phyloP scores from a whole-genome alignment of 164 flowering plant species.

The Aristolochia contorta region DNA sequence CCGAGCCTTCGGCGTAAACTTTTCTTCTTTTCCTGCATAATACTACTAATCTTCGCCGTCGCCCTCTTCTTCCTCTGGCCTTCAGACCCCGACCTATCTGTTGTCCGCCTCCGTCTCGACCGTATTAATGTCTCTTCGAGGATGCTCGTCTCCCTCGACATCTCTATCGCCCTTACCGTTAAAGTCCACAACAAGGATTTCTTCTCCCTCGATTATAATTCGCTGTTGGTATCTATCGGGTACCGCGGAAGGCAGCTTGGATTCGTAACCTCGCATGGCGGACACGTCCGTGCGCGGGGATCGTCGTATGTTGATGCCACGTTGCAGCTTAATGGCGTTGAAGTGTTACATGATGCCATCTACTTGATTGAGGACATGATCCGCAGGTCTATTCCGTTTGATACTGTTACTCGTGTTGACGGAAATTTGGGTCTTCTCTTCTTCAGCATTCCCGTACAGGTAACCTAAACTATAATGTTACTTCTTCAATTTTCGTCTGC shows the following conservation, averaged over 20 bases:
- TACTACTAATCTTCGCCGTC: slow-evolving; percentile 16
- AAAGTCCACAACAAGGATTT: slow-evolving; percentile 48
- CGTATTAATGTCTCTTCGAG: slow-evolving; percentile 27
- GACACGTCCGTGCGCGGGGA: slow-evolving; percentile 37
- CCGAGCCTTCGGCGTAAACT: slow-evolving; percentile 8
- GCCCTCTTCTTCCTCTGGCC: slow-evolving; percentile 53
- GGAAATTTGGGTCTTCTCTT: slow-evolving; percentile 56
- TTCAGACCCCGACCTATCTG: slow-evolving; percentile 45
- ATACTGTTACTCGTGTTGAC: slow-evolving; percentile 37
- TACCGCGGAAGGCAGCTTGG: slow-evolving; percentile 69
- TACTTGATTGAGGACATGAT: slow-evolving; percentile 64
- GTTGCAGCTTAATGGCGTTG: slow-evolving; percentile 49
- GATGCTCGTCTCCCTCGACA: slow-evolving; percentile 30
- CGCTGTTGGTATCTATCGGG: slow-evolving; percentile 38
- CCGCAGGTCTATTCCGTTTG: slow-evolving; percentile 66
- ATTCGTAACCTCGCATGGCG: slow-evolving; percentile 42
- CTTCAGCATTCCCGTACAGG: slow-evolving; percentile 64
- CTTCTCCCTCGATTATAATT: slow-evolving; percentile 46
- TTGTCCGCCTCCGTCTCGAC: slow-evolving; percentile 38
- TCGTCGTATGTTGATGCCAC: slow-evolving; percentile 53
- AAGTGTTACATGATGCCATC: slow-evolving; percentile 53
- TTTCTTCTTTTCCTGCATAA: slow-evolving; percentile 3
- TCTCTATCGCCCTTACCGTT: slow-evolving; percentile 37
- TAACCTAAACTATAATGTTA: slow-evolving; percentile 6
- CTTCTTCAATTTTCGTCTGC: neutral